Conservation (phyloP, 1,284 basidiomycete species). For the Schizophyllum amplum region DNA sequence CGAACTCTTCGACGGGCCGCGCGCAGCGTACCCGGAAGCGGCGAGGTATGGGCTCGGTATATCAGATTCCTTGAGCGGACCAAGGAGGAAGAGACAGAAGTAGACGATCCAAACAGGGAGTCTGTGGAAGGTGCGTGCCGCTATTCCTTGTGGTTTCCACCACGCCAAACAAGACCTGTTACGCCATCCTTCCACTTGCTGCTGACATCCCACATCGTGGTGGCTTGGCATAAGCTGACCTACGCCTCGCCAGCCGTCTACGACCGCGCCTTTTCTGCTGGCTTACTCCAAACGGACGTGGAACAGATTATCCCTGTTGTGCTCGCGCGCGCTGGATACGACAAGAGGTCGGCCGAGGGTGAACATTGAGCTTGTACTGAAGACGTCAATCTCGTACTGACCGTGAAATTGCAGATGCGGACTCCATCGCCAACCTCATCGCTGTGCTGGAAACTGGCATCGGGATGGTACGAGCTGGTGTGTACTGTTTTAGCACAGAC, state of each 20-base stretch:
- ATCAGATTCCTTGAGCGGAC: slow-evolving; percentile 55
- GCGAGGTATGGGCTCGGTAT: slow-evolving; percentile 67
- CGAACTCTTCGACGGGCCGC: slow-evolving; percentile 46
- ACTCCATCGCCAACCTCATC: slow-evolving; percentile 41
- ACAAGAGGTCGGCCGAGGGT: slow-evolving; percentile 45
- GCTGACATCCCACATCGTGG: background rate
- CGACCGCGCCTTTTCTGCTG: slow-evolving; percentile 45
- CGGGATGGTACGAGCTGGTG: slow-evolving; percentile 48
- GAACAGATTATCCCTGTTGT: slow-evolving; percentile 64
- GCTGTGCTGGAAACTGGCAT: slow-evolving; percentile 54
- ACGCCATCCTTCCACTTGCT: too few relatives aligned
- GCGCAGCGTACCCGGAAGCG: slow-evolving; percentile 60
- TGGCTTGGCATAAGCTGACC: background rate
- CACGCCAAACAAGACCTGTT: too few relatives aligned
- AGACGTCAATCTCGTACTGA: slow-evolving; percentile 1
- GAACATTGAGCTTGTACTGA: slow-evolving; percentile 28
- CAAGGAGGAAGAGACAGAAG: slow-evolving; percentile 32
- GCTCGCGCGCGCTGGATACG: slow-evolving; percentile 58
- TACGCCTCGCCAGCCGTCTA: slow-evolving; percentile 39
- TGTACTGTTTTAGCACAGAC: too few relatives aligned
- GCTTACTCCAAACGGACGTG: slow-evolving; percentile 45
- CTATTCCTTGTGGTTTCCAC: too few relatives aligned
- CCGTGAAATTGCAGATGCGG: slow-evolving; percentile 30
- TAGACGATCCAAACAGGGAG: slow-evolving; percentile 24
- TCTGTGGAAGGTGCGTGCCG: slow-evolving; percentile 29